Evolutionary conservation across 1,284 basidiomycete genomes (phyloP), one percentile per base, ranked within the genome.

Genomic region (Tilletia caries): DNA sequence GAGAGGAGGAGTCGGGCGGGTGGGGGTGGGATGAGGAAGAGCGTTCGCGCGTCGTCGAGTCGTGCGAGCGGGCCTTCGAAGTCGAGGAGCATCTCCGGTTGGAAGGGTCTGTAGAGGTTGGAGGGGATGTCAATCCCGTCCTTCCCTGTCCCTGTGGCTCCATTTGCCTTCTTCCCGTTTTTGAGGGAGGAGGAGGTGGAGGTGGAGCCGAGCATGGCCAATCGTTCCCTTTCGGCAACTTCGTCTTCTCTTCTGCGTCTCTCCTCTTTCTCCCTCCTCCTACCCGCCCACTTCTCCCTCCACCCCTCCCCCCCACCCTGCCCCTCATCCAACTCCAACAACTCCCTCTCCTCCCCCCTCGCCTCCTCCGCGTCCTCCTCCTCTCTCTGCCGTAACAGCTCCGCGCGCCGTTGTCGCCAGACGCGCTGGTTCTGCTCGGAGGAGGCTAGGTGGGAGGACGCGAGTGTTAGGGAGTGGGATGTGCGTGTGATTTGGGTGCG

Each of bases 51-150:
- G 34, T 81, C 79, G 44, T 78, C 73, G 15, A 81, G 50, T 20
- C 71, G 72, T 3, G 81, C 80, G 60, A 82, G 58, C 2, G 81
- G 75, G 0, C 80, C 81, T 34, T 69, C 70, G 66, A 77, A 82
- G 71, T 81, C 78, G 23, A 71, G 70, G 25, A 79, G 27, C 73
- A 76, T 79, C 37, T 77, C 76, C 20, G 75, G n/a, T n/a, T 50
- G 70, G 71, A 71, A 79, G 2, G 68, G 67, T 15, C 58, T 12
- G 29, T 62, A 62, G 18, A 62, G 27, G 12, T 29, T 29, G 3
- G 29, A 2, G 29, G 29, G 3, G 29, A 37, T 13, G 18, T 62
- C 58, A 15, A 62, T 23, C 13, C 58, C 13, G 6, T 34, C 58
- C 15, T 34, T 6, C 10, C 58, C 58, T 13, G 15, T 29, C 15